phyloP scores from a whole-genome alignment of 2,329 filamentous ascomycete species.

The Gnomoniopsis sp. region DNA sequence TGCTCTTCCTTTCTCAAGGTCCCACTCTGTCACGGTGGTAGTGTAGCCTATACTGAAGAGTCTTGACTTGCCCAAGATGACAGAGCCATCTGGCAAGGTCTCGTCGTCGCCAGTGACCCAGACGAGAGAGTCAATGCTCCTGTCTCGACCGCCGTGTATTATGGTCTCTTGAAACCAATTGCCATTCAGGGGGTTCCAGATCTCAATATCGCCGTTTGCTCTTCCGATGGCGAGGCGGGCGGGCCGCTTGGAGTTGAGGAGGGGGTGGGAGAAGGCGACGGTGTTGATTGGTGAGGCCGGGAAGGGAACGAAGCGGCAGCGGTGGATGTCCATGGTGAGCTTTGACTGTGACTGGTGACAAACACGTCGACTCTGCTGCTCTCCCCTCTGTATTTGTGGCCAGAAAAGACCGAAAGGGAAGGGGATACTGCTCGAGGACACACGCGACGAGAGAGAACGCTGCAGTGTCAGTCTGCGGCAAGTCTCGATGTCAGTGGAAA shows the following conservation, averaged over 20 bases:
- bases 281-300: constrained; percentile 90
- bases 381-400: constrained; percentile 4
- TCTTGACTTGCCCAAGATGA: constrained; percentile 68
- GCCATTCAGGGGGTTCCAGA: constrained; percentile 86
- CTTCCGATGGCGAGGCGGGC: constrained; percentile 81
- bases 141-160: constrained; percentile 76
- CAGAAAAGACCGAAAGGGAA: constrained; percentile 1
- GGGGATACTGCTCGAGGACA: background rate
- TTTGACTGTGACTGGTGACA: background rate
- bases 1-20: constrained; percentile 74
- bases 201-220: constrained; percentile 93
- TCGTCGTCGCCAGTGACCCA: constrained; percentile 88
- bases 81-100: constrained; percentile 57
- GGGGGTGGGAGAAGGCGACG: constrained; percentile 84
- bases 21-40: constrained; percentile 91
- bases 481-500: background rate
- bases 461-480: background rate
- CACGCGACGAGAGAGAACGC: background rate
- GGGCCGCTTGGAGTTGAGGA: constrained; percentile 41
- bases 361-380: constrained; percentile 11
- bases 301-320: constrained; percentile 92
- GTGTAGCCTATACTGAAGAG: constrained; percentile 97
- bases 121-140: constrained; percentile 83
- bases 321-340: constrained; percentile 82
- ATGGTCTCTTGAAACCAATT: constrained; percentile 88